Percentiles rank a stretch among this genome's conserved stretches.
Conservation (phyloP, 495 filamentous ascomycete genomes). For the Haplographium delicatum region DNA sequence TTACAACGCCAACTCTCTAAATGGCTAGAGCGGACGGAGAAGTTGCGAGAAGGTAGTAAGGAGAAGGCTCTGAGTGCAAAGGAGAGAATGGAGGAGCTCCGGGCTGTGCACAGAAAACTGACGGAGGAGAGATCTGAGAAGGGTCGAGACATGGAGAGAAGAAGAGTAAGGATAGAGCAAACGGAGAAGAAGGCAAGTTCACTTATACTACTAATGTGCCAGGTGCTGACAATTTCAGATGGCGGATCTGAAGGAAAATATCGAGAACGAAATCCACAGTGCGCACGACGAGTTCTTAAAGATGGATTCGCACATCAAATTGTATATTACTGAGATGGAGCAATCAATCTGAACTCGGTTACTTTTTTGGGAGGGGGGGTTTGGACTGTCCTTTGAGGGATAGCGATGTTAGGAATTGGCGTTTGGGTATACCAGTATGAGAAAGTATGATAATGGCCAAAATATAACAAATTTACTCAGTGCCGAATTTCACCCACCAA, state of each 20-base stretch:
- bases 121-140: slow-evolving; percentile 81
- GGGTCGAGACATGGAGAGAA: slow-evolving; percentile 82
- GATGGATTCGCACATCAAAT: slow-evolving; percentile 92
- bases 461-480: slow-evolving; percentile 1
- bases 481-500: not conserved
- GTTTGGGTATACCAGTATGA: slow-evolving; percentile 26
- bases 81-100: slow-evolving; percentile 84
- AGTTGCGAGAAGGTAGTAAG: slow-evolving; percentile 67
- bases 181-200: slow-evolving; percentile 90
- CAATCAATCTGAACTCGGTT: slow-evolving; percentile 62
- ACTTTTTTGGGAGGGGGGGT: slow-evolving; percentile 18
- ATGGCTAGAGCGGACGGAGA: slow-evolving; percentile 79
- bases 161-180: slow-evolving; percentile 89
- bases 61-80: slow-evolving; percentile 76
- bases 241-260: slow-evolving; percentile 93
- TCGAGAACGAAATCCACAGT: slow-evolving; percentile 83
- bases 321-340: slow-evolving; percentile 99
- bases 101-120: slow-evolving; percentile 71
- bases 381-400: not conserved
- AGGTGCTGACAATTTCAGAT: slow-evolving; percentile 58
- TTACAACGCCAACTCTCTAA: slow-evolving; percentile 78
- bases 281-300: slow-evolving; percentile 92
- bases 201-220: not conserved
- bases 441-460: slow-evolving; percentile 23
- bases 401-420: slow-evolving; percentile 8